Evolutionary conservation across 257 asterid genomes (phyloP).

Genomic region (Solanum habrochaites): DNA sequence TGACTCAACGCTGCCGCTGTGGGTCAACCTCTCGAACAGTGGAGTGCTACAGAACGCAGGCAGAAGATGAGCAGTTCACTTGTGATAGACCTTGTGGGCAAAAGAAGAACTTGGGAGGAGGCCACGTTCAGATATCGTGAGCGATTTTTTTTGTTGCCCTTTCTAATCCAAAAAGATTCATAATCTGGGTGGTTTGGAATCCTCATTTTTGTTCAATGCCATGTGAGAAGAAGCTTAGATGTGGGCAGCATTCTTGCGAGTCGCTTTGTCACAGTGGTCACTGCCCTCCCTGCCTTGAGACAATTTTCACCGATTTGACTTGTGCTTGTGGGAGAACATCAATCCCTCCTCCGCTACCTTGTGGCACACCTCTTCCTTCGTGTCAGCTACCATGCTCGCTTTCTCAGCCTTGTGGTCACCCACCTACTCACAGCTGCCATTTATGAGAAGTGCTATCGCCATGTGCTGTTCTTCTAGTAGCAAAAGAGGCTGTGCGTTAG

Average conservation of each 20-base stretch:
- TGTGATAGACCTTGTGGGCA: slow-evolving; percentile 84
- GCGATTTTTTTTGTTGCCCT: slow-evolving; percentile 94
- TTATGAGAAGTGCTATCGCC: slow-evolving; percentile 97
- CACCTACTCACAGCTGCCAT: slow-evolving; percentile 93
- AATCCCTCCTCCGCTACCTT: slow-evolving; percentile 91
- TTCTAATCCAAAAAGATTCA: slow-evolving; percentile 31
- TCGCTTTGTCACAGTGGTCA: slow-evolving; percentile 96
- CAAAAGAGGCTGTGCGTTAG: slow-evolving; percentile 95
- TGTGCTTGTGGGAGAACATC: slow-evolving; percentile 96
- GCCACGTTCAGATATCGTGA: slow-evolving; percentile 95
- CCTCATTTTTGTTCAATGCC: slow-evolving; percentile 93
- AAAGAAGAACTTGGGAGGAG: slow-evolving; percentile 95
- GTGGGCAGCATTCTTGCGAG: slow-evolving; percentile 89
- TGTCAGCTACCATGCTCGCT: slow-evolving; percentile 87
- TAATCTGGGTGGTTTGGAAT: slow-evolving; percentile 42
- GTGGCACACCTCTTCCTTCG: slow-evolving; percentile 88
- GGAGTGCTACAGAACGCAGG: slow-evolving; percentile 59
- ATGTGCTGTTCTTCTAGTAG: slow-evolving; percentile 71
- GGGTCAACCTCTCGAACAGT: slow-evolving; percentile 77
- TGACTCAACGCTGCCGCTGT: slow-evolving; percentile 85
- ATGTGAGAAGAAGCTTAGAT: slow-evolving; percentile 90
- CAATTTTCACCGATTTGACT: slow-evolving; percentile 75
- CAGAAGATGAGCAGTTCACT: slow-evolving; percentile 41
- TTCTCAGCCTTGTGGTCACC: slow-evolving; percentile 92
- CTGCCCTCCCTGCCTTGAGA: slow-evolving; percentile 93